A percentile compares a stretch with the other conserved stretches of the same genome.
phyloP scores from a whole-genome alignment of 768 basidiomycete genomes.

The Multifurca ochricompacta region DNA sequence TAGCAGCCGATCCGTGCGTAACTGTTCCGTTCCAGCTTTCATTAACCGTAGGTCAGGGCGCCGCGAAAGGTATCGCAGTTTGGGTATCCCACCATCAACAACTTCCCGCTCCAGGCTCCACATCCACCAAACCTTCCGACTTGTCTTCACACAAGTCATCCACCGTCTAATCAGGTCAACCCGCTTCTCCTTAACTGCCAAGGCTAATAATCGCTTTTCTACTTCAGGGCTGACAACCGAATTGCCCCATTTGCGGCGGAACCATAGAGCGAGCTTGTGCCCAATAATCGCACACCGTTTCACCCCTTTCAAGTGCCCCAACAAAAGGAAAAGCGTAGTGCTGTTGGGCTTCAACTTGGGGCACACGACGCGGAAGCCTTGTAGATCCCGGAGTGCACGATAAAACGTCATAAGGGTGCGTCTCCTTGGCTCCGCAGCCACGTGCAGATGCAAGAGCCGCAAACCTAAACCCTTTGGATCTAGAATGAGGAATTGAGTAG shows the following conservation, averaged over 20 bases:
- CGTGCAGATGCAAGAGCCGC: slow-evolving; percentile 15
- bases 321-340: slow-evolving; percentile 50
- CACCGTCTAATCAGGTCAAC: slow-evolving; percentile 35
- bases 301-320: slow-evolving; percentile 42
- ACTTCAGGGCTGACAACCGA: slow-evolving; percentile 50
- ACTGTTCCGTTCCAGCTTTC: slow-evolving; percentile 3
- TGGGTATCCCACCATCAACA: background rate
- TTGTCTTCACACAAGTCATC: slow-evolving; percentile 6
- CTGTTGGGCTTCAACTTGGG: slow-evolving; percentile 47
- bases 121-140: slow-evolving; percentile 1
- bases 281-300: slow-evolving; percentile 51
- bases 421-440: slow-evolving; percentile 5
- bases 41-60: background rate
- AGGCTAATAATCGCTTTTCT: slow-evolving; percentile 45
- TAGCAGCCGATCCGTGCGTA: background rate
- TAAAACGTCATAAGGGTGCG: slow-evolving; percentile 1
- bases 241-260: slow-evolving; percentile 49
- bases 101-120: slow-evolving; percentile 16
- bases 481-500: slow-evolving; percentile 3
- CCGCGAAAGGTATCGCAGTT: background rate
- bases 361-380: slow-evolving; percentile 30
- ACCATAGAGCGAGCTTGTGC: slow-evolving; percentile 35
- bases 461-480: slow-evolving; percentile 6
- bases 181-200: slow-evolving; percentile 61
- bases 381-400: slow-evolving; percentile 20